Evolutionary conservation across 2,329 filamentous ascomycete species (phyloP).

Genomic region (Arthroderma sp.): DNA sequence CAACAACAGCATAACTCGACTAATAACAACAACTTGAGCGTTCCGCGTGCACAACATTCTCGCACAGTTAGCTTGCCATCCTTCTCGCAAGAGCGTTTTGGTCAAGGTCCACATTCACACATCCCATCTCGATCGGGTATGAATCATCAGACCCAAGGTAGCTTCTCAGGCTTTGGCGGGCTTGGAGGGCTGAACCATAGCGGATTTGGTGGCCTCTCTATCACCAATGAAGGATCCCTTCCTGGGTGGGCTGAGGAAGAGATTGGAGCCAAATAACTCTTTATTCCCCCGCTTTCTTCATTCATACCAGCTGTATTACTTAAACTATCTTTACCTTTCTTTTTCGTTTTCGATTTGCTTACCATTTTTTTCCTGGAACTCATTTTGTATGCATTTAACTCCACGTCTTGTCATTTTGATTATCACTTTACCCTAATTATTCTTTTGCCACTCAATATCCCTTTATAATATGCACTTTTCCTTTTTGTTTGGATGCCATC

Average conservation of each 20-base stretch:
- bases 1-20: conserved; percentile 39
- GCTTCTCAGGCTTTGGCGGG: conserved; percentile 48
- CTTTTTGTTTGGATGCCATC: background rate
- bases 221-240: conserved; percentile 46
- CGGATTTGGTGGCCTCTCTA: conserved; percentile 45
- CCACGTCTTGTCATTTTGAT: background rate
- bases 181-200: conserved; percentile 47
- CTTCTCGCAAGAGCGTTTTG: conserved; percentile 49
- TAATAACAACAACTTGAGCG: conserved; percentile 44
- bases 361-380: conserved; percentile 1
- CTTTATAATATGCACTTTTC: background rate
- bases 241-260: conserved; percentile 55
- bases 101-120: conserved; percentile 28
- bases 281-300: conserved; percentile 11
- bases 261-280: conserved; percentile 42
- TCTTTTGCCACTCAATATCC: background rate
- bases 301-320: conserved; percentile 9
- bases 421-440: background rate
- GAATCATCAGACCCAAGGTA: conserved; percentile 36
- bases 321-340: conserved; percentile 9
- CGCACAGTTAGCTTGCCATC: conserved; percentile 81
- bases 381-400: conserved; percentile 5
- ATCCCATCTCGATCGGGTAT: conserved; percentile 27
- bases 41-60: conserved; percentile 51
- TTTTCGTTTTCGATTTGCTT: background rate